Conservation (phyloP, 768 basidiomycete genomes). For the Podaxis sp. region DNA sequence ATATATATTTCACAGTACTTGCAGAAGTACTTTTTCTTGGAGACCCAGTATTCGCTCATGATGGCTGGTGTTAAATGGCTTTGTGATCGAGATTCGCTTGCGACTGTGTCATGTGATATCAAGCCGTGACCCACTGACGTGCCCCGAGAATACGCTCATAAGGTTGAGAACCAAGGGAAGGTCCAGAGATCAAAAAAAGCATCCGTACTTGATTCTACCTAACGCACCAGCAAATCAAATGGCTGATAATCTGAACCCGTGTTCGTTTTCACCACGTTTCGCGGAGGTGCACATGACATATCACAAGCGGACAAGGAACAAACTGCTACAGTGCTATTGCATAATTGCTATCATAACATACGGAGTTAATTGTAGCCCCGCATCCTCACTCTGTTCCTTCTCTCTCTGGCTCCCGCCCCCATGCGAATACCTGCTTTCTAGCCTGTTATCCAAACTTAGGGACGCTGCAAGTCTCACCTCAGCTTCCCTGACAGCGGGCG, state of each 20-base stretch:
- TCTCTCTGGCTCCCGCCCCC: not conserved
- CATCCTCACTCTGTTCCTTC: not conserved
- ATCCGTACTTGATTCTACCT: too few species aligned
- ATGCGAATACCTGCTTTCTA: not conserved
- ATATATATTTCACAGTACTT: conserved; percentile 98
- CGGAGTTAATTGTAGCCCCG: not conserved
- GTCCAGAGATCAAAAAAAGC: too few species aligned
- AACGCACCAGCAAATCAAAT: too few species aligned
- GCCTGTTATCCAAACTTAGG: not conserved
- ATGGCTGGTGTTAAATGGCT: conserved; percentile 12
- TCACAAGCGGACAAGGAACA: not conserved
- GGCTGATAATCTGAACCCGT: too few species aligned
- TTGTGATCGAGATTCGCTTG: not conserved
- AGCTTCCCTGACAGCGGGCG: not conserved
- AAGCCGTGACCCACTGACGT: not conserved
- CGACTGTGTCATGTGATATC: not conserved
- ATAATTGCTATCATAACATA: too few species aligned
- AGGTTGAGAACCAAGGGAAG: too few species aligned
- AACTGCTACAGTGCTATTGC: not conserved
- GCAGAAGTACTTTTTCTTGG: conserved; percentile 91
- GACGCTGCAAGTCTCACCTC: not conserved
- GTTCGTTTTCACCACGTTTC: too few species aligned
- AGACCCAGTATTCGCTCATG: conserved; percentile 94
- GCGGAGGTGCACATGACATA: too few species aligned
- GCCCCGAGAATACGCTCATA: too few species aligned